Percentiles rank a stretch among this genome's conserved stretches.
phyloP scores from a whole-genome alignment of 2,329 filamentous ascomycete genomes.

The Aspergillus neoniger region DNA sequence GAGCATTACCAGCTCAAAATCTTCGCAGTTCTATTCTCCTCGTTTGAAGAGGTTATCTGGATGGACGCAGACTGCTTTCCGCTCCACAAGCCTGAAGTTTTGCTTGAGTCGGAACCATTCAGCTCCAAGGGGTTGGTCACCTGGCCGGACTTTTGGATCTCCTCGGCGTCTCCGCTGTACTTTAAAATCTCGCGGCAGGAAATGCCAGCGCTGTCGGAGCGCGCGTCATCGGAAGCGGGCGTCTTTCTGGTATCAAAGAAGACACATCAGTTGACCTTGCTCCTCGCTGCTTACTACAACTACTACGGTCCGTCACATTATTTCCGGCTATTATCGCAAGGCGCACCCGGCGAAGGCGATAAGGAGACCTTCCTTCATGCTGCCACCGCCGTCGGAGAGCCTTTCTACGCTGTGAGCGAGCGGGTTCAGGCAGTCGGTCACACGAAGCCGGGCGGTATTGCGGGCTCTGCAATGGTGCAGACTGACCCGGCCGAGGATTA shows the following conservation, averaged over 20 bases:
- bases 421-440: constrained; percentile 39
- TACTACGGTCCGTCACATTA: constrained; percentile 41
- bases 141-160: constrained; percentile 58
- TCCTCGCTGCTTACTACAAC: constrained; percentile 42
- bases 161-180: constrained; percentile 47
- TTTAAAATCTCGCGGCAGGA: constrained; percentile 43
- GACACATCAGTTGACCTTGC: constrained; percentile 35
- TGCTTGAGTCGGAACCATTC: constrained; percentile 58
- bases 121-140: constrained; percentile 55
- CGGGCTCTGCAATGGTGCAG: constrained; percentile 42
- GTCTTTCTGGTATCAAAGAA: constrained; percentile 41
- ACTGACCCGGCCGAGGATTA: constrained; percentile 43
- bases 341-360: constrained; percentile 41
- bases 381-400: constrained; percentile 34
- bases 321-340: constrained; percentile 43
- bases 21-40: constrained; percentile 59
- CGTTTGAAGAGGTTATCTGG: constrained; percentile 61
- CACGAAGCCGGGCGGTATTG: constrained; percentile 26
- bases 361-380: constrained; percentile 44
- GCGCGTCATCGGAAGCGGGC: constrained; percentile 41
- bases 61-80: constrained; percentile 62
- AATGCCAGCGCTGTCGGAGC: constrained; percentile 34
- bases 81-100: constrained; percentile 44
- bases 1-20: constrained; percentile 58
- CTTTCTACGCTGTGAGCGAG: constrained; percentile 41